phyloP scores from a whole-genome alignment of 73 alveolate species.

The Urostyla sp. region DNA sequence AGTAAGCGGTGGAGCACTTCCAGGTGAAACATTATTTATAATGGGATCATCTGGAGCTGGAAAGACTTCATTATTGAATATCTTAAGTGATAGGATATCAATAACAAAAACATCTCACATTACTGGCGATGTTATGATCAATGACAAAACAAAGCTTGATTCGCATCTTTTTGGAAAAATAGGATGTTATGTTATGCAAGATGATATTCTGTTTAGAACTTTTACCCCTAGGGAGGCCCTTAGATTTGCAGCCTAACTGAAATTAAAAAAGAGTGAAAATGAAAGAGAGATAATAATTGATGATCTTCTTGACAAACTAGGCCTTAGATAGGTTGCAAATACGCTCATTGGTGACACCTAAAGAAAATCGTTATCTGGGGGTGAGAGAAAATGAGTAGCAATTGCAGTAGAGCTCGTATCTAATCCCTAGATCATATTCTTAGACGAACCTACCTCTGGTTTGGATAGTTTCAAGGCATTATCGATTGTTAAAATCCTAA shows the following conservation, averaged over 20 bases:
- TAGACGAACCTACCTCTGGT: slow-evolving; percentile 80
- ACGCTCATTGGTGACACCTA: slow-evolving; percentile 34
- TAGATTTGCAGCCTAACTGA: slow-evolving; percentile 67
- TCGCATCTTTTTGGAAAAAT: slow-evolving; percentile 7
- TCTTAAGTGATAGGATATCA: slow-evolving; percentile 39
- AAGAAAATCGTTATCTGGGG: slow-evolving; percentile 58
- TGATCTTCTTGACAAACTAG: slow-evolving; percentile 23
- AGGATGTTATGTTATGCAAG: slow-evolving; percentile 84
- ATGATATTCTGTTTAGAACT: slow-evolving; percentile 76
- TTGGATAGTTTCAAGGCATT: slow-evolving; percentile 62
- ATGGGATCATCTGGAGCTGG: slow-evolving; percentile 75
- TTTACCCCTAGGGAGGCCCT: slow-evolving; percentile 81
- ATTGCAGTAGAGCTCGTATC: slow-evolving; percentile 68
- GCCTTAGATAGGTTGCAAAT: slow-evolving; percentile 47
- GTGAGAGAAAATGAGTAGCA: slow-evolving; percentile 68
- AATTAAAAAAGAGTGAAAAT: not conserved
- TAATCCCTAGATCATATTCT: slow-evolving; percentile 51
- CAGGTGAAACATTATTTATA: slow-evolving; percentile 42
- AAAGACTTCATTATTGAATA: slow-evolving; percentile 53
- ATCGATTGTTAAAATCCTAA: slow-evolving; percentile 45
- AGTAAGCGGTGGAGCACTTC: slow-evolving; percentile 50
- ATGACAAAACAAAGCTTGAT: slow-evolving; percentile 11
- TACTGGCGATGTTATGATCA: slow-evolving; percentile 1
- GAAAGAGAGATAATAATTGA: slow-evolving; percentile 13
- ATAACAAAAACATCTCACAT: not conserved